Evolutionary conservation across 2,329 filamentous ascomycete genomes (phyloP).

Genomic region (Trichoderma guizhouense): DNA sequence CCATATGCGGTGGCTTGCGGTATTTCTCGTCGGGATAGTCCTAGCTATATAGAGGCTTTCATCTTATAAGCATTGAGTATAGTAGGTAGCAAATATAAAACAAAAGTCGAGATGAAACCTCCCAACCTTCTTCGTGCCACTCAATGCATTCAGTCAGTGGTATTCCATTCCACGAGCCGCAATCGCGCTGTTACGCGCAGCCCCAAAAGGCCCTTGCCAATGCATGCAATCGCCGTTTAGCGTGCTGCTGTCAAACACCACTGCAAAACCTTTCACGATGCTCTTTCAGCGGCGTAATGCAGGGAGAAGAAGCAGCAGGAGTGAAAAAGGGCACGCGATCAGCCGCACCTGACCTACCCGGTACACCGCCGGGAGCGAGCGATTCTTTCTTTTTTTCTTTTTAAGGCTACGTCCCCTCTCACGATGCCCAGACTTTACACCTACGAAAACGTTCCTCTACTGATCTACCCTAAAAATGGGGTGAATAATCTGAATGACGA

Average conservation of each 20-base stretch:
- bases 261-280: background rate
- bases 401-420: background rate
- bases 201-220: background rate
- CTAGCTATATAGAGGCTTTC: background rate
- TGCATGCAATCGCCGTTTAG: background rate
- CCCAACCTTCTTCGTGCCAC: background rate
- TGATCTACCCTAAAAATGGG: background rate
- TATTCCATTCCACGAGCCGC: background rate
- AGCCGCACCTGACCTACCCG: constrained; percentile 10
- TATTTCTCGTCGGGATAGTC: background rate
- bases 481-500: no score
- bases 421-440: background rate
- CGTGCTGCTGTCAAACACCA: background rate
- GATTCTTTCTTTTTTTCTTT: background rate
- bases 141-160: background rate
- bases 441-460: background rate
- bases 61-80: background rate
- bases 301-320: constrained; percentile 5
- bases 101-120: background rate
- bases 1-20: background rate
- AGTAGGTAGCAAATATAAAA: background rate
- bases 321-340: background rate
- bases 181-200: background rate
- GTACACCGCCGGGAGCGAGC: background rate
- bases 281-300: background rate